Percentiles rank a stretch among this genome's conserved stretches.
These are phyloP conservation scores for Fusarium pininemorale DNA, from an alignment of 2,329 filamentous ascomycete genomes.

Conservation along the genomic window DNA sequence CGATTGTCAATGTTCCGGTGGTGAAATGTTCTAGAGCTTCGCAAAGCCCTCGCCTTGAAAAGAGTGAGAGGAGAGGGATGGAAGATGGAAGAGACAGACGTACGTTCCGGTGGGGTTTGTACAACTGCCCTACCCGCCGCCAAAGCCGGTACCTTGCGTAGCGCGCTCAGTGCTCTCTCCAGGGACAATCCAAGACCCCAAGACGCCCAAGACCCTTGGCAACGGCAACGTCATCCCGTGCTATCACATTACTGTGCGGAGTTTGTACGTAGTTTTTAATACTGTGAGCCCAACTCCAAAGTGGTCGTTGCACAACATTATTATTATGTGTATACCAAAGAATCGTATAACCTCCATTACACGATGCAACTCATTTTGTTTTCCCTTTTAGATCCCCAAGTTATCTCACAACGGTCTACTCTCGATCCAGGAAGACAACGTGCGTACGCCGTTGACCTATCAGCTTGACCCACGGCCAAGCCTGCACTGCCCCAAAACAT, in stretches of 20 bases:
- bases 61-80: neutral
- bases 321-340: neutral
- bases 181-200: slow-evolving; percentile 11
- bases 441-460: neutral
- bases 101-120: slow-evolving; percentile 36
- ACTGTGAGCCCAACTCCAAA: neutral
- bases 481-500: slow-evolving; percentile 24
- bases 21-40: slow-evolving; percentile 19
- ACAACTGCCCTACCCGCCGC: neutral
- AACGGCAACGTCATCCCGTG: slow-evolving; percentile 28
- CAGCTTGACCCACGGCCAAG: slow-evolving; percentile 21
- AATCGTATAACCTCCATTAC: neutral
- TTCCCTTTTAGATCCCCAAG: neutral
- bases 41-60: slow-evolving; percentile 9
- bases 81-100: slow-evolving; percentile 20
- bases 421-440: neutral
- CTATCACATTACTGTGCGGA: slow-evolving; percentile 9
- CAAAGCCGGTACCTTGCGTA: neutral
- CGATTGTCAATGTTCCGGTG: neutral
- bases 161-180: slow-evolving; percentile 19
- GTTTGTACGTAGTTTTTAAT: neutral
- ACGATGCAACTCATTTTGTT: neutral
- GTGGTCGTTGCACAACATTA: neutral
- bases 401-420: neutral
- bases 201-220: slow-evolving; percentile 31